These are phyloP conservation scores for Lactarius hengduanensis DNA, from an alignment of 768 basidiomycete genomes.

Conservation along the genomic window DNA sequence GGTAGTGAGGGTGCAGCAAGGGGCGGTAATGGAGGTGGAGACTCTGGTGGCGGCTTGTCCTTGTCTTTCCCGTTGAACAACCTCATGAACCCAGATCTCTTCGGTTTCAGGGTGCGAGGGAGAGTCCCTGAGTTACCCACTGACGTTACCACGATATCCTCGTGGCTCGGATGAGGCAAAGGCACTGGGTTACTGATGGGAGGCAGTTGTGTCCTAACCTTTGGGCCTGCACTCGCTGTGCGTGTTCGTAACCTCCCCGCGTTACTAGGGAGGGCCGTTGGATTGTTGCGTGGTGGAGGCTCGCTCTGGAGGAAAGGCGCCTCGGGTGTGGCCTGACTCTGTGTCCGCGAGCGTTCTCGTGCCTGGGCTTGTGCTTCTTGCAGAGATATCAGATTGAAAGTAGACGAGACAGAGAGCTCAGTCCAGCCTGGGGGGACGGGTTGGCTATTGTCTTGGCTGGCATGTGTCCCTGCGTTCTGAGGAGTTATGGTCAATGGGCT, in stretches of 20 bases:
- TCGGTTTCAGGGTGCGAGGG: constrained; percentile 60
- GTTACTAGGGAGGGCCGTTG: constrained; percentile 18
- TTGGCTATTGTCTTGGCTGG: constrained; percentile 16
- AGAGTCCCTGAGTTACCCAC: constrained; percentile 27
- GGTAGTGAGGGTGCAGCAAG: constrained; percentile 18
- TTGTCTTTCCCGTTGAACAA: constrained; percentile 61
- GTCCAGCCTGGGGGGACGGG: constrained; percentile 44
- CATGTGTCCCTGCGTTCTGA: constrained; percentile 14
- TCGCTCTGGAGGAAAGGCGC: constrained; percentile 38
- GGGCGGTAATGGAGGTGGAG: constrained; percentile 55
- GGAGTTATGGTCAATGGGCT: constrained; percentile 12
- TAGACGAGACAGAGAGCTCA: constrained; percentile 45
- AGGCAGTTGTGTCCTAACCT: constrained; percentile 39
- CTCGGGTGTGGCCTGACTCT: constrained; percentile 39
- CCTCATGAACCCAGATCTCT: constrained; percentile 81
- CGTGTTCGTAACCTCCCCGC: constrained; percentile 47
- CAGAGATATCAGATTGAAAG: constrained; percentile 68
- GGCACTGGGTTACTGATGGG: constrained; percentile 26
- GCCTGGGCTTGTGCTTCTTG: constrained; percentile 72
- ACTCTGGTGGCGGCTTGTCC: constrained; percentile 48
- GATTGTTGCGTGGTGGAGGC: constrained; percentile 29
- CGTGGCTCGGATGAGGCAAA: constrained; percentile 9
- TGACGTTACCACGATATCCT: constrained; percentile 8
- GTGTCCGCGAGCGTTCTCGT: constrained; percentile 55
- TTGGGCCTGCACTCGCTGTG: constrained; percentile 56